Evolutionary conservation across 1,139 yeast genomes (phyloP).

Genomic region (Lodderomyces beijingensis): DNA sequence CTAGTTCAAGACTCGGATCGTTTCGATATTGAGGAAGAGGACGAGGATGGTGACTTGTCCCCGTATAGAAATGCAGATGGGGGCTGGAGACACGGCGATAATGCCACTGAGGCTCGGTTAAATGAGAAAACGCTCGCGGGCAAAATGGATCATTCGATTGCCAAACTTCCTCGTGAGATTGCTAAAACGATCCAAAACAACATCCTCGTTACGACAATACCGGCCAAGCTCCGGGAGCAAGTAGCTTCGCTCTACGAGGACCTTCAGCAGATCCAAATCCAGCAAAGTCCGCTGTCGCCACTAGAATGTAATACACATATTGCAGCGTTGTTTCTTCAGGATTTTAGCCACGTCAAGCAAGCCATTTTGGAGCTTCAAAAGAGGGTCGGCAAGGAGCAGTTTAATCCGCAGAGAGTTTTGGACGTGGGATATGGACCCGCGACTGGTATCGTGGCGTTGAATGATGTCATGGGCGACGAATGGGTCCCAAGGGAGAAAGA

Average conservation of each 20-base stretch:
- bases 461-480: conserved; percentile 68
- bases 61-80: conserved; percentile 40
- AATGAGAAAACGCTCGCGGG: conserved; percentile 46
- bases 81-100: conserved; percentile 38
- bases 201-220: conserved; percentile 50
- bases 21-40: conserved; percentile 2
- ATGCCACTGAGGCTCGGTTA: conserved; percentile 51
- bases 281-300: conserved; percentile 46
- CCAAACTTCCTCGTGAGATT: conserved; percentile 49
- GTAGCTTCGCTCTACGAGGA: conserved; percentile 51
- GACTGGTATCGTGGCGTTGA: conserved; percentile 83
- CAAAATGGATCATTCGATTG: conserved; percentile 40
- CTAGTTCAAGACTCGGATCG: conserved; percentile 3
- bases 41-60: conserved; percentile 12
- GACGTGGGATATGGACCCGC: conserved; percentile 93
- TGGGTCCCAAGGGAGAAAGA: conserved; percentile 64
- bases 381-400: conserved; percentile 43
- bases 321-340: conserved; percentile 79
- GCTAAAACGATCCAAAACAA: conserved; percentile 56
- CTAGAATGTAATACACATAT: conserved; percentile 79
- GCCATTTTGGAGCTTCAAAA: conserved; percentile 64
- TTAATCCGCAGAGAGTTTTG: conserved; percentile 62
- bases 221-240: conserved; percentile 52
- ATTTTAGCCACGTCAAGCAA: conserved; percentile 69
- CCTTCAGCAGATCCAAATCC: conserved; percentile 48